Percentiles rank a stretch among this genome's conserved stretches.
Conservation (phyloP, 306 rosid genomes). For the Quercus aquifolioides region DNA sequence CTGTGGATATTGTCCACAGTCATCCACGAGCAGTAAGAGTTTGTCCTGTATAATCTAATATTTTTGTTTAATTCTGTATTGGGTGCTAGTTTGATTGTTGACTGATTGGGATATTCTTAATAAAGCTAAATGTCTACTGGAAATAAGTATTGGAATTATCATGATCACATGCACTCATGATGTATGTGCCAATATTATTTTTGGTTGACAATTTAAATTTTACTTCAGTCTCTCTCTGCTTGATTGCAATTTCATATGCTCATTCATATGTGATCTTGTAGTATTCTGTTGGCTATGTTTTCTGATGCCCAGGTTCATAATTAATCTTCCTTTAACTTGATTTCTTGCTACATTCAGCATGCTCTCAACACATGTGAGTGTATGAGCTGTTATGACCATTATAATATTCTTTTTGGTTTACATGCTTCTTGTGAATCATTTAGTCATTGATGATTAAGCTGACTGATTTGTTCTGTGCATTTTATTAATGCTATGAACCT, state of each 20-base stretch:
- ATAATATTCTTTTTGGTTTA: neutral
- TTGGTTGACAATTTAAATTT: neutral
- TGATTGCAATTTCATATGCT: neutral
- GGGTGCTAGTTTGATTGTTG: neutral
- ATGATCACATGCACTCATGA: neutral
- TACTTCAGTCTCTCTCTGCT: neutral
- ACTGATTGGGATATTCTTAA: neutral
- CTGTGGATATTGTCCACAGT: constrained; percentile 83
- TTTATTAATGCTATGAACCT: neutral
- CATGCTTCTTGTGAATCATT: neutral
- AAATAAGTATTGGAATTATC: neutral
- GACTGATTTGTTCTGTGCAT: neutral
- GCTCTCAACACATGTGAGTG: neutral
- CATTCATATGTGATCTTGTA: neutral
- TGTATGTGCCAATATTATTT: neutral
- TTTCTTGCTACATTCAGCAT: neutral
- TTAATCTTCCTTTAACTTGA: neutral
- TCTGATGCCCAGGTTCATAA: neutral
- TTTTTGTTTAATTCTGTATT: constrained; percentile 1
- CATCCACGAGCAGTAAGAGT: constrained; percentile 67
- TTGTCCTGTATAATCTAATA: constrained; percentile 7
- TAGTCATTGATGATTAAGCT: neutral
- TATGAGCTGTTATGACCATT: neutral
- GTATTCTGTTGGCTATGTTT: neutral
- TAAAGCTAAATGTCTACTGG: neutral